Evolutionary conservation across 2,329 filamentous ascomycete species (phyloP).

Genomic region (Fusarium kyushuense): DNA sequence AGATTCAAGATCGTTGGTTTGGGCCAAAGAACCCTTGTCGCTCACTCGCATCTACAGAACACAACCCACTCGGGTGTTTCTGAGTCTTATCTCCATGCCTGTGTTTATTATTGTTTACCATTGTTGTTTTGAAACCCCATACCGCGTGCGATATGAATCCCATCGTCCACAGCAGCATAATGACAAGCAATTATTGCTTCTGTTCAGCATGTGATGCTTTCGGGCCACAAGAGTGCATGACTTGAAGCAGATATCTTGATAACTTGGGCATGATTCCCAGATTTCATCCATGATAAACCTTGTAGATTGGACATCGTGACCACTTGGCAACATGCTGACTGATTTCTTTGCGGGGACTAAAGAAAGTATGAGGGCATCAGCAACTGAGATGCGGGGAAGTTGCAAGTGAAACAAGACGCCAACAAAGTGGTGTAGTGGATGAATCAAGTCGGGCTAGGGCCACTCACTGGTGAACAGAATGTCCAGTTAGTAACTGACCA

Average conservation of each 20-base stretch:
- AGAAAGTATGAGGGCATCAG: slow-evolving; percentile 17
- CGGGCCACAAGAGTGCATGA: slow-evolving; percentile 23
- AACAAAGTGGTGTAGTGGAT: slow-evolving; percentile 15
- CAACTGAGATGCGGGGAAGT: slow-evolving; percentile 38
- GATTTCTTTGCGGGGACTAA: background rate
- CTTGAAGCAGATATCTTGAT: slow-evolving; percentile 1
- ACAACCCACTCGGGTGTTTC: slow-evolving; percentile 31
- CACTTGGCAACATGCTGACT: slow-evolving; percentile 1
- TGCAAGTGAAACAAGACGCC: slow-evolving; percentile 21
- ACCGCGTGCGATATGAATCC: slow-evolving; percentile 19
- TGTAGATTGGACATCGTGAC: slow-evolving; percentile 5
- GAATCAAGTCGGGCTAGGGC: slow-evolving; percentile 16
- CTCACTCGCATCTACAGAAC: slow-evolving; percentile 28
- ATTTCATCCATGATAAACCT: slow-evolving; percentile 5
- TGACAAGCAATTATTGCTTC: slow-evolving; percentile 18
- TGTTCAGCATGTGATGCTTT: slow-evolving; percentile 27
- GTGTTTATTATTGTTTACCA: slow-evolving; percentile 35
- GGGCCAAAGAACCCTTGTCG: slow-evolving; percentile 33
- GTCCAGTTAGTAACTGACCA: slow-evolving; percentile 21
- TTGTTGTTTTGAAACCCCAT: slow-evolving; percentile 30
- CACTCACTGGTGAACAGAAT: slow-evolving; percentile 11
- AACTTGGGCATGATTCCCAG: background rate
- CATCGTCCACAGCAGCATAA: slow-evolving; percentile 34
- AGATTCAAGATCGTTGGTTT: slow-evolving; percentile 37
- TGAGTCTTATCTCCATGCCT: slow-evolving; percentile 32